Conservation (phyloP, 1,139 yeast species). For the Martiniozyma asiatica region DNA sequence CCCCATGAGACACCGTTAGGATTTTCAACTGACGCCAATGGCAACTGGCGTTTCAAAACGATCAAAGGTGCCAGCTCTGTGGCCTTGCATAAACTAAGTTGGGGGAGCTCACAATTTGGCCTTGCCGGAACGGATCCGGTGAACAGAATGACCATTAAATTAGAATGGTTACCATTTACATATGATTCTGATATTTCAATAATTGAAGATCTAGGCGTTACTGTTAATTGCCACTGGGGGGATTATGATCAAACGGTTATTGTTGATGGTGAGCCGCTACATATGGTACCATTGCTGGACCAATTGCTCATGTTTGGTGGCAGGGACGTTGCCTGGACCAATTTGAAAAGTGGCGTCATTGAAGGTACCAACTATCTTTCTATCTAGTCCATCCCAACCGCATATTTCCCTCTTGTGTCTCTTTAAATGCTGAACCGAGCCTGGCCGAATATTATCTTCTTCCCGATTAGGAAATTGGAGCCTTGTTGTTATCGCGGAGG, state of each 20-base stretch:
- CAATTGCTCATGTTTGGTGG: constrained; percentile 61
- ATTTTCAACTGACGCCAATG: constrained; percentile 34
- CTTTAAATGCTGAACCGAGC: too few species aligned
- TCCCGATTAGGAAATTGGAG: too few species aligned
- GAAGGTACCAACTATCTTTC: too few species aligned
- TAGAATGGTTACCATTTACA: constrained; percentile 71
- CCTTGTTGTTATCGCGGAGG: too few species aligned
- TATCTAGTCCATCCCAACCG: too few species aligned
- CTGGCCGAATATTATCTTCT: too few species aligned
- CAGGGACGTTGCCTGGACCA: constrained; percentile 50
- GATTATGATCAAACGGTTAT: constrained; percentile 39
- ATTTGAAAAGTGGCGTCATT: constrained; percentile 55
- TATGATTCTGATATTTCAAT: constrained; percentile 23
- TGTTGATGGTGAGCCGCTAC: constrained; percentile 23
- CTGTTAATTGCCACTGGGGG: constrained; percentile 62
- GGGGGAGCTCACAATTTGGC: constrained; percentile 24
- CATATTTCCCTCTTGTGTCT: too few species aligned
- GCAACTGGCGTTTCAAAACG: constrained; percentile 41
- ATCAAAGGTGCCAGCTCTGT: constrained; percentile 51
- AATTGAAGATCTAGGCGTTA: constrained; percentile 33
- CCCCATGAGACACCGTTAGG: constrained; percentile 33
- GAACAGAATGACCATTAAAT: constrained; percentile 34
- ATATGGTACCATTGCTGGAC: constrained; percentile 52
- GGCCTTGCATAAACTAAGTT: constrained; percentile 51
- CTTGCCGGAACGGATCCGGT: constrained; percentile 11